Conservation (phyloP, 2,329 filamentous ascomycete species). For the Fusarium siculi region DNA sequence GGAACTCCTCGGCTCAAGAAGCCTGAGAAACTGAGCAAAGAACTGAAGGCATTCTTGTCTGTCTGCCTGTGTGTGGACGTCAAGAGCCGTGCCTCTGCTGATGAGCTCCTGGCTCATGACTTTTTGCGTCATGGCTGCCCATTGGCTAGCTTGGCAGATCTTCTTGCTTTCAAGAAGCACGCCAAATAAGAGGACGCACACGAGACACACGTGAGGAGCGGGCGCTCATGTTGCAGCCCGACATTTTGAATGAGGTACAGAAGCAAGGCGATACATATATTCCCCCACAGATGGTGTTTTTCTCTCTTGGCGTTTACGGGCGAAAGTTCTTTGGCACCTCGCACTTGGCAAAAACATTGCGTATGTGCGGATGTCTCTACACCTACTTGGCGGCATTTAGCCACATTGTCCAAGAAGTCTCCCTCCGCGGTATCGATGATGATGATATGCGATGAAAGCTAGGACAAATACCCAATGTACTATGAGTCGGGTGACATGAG, state of each 20-base stretch:
- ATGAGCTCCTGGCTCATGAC: conserved; percentile 90
- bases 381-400: conserved; percentile 13
- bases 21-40: conserved; percentile 96
- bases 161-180: conserved; percentile 87
- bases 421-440: conserved; percentile 33
- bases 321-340: conserved; percentile 37
- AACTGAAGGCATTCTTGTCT: conserved; percentile 95
- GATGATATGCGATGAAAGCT: conserved; percentile 40
- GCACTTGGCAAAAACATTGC: conserved; percentile 36
- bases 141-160: conserved; percentile 81
- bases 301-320: conserved; percentile 44
- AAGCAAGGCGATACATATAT: conserved; percentile 45
- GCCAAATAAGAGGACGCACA: conserved; percentile 60
- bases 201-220: conserved; percentile 33
- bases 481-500: conserved; percentile 17
- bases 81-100: conserved; percentile 89
- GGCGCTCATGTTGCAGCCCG: conserved; percentile 29
- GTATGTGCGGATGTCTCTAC: conserved; percentile 8
- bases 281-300: conserved; percentile 40
- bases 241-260: conserved; percentile 41
- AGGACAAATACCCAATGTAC: conserved; percentile 30
- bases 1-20: conserved; percentile 97
- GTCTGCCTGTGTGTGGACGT: conserved; percentile 98
- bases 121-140: conserved; percentile 94
- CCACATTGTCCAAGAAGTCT: conserved; percentile 23